A percentile compares a stretch with the other conserved stretches of the same genome.
Conservation (phyloP, 2,329 filamentous ascomycete genomes). For the Pseudogymnoascus sp. region DNA sequence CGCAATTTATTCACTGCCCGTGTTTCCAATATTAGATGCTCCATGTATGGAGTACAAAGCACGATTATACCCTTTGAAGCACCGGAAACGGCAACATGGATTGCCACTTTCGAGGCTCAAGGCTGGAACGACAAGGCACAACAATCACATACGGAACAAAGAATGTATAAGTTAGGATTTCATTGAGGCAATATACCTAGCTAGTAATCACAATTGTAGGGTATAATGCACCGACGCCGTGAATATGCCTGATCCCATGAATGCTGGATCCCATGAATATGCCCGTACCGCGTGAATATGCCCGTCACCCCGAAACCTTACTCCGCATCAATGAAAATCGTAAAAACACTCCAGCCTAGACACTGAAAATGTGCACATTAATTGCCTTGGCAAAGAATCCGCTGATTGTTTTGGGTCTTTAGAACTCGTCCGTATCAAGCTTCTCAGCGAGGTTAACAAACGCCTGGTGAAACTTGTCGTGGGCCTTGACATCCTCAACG, state of each 20-base stretch:
- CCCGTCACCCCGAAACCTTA: not conserved
- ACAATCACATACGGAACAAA: not conserved
- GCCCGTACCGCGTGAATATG: not conserved
- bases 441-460: not conserved
- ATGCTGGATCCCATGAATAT: not conserved
- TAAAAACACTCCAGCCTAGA: not conserved
- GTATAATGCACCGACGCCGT: conserved; percentile 6
- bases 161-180: not conserved
- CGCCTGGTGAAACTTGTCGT: conserved; percentile 7
- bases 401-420: not conserved
- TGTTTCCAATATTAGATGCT: not conserved
- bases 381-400: not conserved
- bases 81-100: not conserved
- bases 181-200: conserved; percentile 4
- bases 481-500: not conserved
- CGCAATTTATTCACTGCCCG: not conserved
- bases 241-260: not conserved
- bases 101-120: not conserved
- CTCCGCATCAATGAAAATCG: not conserved
- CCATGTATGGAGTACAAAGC: not conserved
- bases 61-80: not conserved
- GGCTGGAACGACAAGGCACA: not conserved
- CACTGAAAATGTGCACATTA: not conserved
- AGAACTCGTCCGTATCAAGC: not conserved
- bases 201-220: conserved; percentile 4